Evolutionary conservation across 768 basidiomycete species (phyloP), one percentile per base, ranked within the genome.

Genomic region (Heimioporus sp.): DNA sequence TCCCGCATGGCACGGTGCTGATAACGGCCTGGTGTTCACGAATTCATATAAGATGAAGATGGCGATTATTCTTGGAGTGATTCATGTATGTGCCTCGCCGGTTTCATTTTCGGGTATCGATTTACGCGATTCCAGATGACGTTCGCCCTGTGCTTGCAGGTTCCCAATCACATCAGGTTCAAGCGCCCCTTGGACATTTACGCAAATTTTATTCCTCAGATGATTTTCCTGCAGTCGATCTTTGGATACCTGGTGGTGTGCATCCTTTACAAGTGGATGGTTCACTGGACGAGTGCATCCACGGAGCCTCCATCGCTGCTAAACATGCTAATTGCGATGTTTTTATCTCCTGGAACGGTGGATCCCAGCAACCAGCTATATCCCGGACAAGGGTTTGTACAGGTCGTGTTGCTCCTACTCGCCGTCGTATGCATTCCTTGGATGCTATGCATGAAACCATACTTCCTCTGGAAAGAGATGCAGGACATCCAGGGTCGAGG

Each of bases 31-130:
- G 52, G 85, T 97, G 39, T 99, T 98, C 72, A 89, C 88, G 47
- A 99, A 99, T 72, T 98, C 95, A 36, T 96, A 96, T 77, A 99
- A 98, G 85, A 99, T 99, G 97, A 98, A 99, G 76, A 93, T 98
- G 92, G 90, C 92, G 19, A 86, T 99, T 64, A 83, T 98, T 34
- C 72, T 99, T 48, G 97, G 97, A 68, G 95, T 99, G 58, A 89
- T 90, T 53, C 96, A 99, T 70, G 96, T 98, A 52, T 20, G 73
- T 61, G 85, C 73, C 46, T 39, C 36, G 42, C 37, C 40, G 35
- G 43, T 30, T 49, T 48, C 43, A 37, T 53, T 36, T 10, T 41
- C 35, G 24, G 15, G 21, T 40, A 42, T 50, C 15, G 53, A 52
- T 52, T 56, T 50, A 65, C 43, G 28, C 51, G 41, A 19, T 61